phyloP scores from a whole-genome alignment of 768 basidiomycete species.

The Suillus plorans region DNA sequence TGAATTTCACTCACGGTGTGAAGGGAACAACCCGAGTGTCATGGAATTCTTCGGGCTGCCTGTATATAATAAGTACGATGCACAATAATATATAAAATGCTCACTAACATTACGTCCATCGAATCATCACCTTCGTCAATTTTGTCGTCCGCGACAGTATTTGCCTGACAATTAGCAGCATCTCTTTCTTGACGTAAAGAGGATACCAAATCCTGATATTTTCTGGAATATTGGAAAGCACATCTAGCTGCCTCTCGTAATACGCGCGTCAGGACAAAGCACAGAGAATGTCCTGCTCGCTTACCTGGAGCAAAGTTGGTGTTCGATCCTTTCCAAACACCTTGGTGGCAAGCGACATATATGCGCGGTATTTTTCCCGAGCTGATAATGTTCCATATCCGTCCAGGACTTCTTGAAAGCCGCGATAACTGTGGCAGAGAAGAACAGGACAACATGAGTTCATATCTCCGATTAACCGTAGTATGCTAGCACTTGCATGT shows the following conservation, averaged over 20 bases:
- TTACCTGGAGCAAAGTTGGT: neutral
- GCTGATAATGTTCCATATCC: neutral
- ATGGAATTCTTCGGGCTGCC: neutral
- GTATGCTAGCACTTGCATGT: neutral
- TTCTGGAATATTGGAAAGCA: neutral
- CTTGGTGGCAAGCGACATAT: conserved; percentile 2
- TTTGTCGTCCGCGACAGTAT: neutral
- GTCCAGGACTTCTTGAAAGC: neutral
- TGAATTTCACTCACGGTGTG: neutral
- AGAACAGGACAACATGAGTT: neutral
- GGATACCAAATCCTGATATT: neutral
- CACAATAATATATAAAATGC: neutral
- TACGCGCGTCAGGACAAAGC: neutral
- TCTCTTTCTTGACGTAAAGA: neutral
- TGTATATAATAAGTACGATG: neutral
- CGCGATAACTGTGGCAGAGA: neutral
- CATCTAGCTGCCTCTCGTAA: neutral
- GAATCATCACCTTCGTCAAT: neutral
- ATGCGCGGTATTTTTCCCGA: neutral
- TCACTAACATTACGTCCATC: neutral
- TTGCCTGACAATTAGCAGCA: no score
- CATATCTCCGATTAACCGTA: neutral
- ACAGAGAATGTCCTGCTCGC: neutral
- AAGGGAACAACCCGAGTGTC: neutral
- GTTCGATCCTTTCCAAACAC: neutral